These are phyloP conservation scores for Senna tora DNA, from an alignment of 306 rosid species.

Conservation along the genomic window DNA sequence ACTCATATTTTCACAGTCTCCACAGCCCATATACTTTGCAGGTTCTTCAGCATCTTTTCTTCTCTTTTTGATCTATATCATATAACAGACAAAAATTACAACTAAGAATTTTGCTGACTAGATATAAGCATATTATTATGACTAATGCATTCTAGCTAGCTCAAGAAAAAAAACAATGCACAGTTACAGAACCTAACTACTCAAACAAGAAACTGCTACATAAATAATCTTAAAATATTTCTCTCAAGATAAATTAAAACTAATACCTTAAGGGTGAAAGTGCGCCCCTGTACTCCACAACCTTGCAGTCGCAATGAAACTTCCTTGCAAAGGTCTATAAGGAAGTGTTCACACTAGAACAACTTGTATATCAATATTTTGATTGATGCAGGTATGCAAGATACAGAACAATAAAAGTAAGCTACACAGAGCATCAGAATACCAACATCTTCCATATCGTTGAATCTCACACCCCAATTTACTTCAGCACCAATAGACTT, in stretches of 20 bases:
- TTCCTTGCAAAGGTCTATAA: slow-evolving; percentile 83
- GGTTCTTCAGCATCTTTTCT: slow-evolving; percentile 87
- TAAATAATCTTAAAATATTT: slow-evolving; percentile 32
- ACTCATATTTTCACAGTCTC: slow-evolving; percentile 96
- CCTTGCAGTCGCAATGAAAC: slow-evolving; percentile 79
- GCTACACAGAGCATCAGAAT: slow-evolving; percentile 37
- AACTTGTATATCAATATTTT: slow-evolving; percentile 44
- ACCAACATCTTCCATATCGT: slow-evolving; percentile 75
- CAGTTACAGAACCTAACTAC: slow-evolving; percentile 17
- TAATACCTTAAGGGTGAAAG: slow-evolving; percentile 82
- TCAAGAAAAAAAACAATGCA: slow-evolving; percentile 33
- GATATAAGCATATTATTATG: slow-evolving; percentile 28
- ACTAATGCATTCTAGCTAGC: slow-evolving; percentile 16
- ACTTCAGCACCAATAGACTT: slow-evolving; percentile 97
- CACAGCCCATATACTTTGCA: slow-evolving; percentile 88
- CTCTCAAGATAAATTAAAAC: slow-evolving; percentile 23
- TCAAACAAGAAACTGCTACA: slow-evolving; percentile 35
- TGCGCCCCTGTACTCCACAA: slow-evolving; percentile 80
- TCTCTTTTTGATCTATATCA: slow-evolving; percentile 75
- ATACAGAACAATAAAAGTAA: slow-evolving; percentile 23
- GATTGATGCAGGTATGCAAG: slow-evolving; percentile 30
- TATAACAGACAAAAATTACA: slow-evolving; percentile 20
- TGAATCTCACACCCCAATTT: slow-evolving; percentile 98
- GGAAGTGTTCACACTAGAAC: slow-evolving; percentile 75
- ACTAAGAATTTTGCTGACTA: slow-evolving; percentile 28